Conservation (phyloP, 2,329 filamentous ascomycete species). For the Verticillium zaregamsianum region DNA sequence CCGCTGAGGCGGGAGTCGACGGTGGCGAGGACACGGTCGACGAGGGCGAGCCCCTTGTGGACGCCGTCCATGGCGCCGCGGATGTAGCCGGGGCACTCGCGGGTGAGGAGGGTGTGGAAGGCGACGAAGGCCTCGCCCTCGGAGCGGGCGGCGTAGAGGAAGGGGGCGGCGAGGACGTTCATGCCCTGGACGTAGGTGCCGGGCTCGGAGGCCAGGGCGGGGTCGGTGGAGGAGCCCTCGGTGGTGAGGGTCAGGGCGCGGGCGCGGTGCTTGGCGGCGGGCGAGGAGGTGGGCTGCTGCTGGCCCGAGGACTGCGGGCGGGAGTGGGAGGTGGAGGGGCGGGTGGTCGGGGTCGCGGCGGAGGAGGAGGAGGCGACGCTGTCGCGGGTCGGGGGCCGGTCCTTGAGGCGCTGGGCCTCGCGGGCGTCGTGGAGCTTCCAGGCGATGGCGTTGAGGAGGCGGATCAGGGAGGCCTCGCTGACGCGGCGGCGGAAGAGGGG, state of each 20-base stretch:
- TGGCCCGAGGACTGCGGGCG: constrained; percentile 20
- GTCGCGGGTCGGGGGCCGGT: constrained; percentile 24
- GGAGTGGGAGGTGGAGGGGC: constrained; percentile 30
- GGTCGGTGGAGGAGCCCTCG: constrained; percentile 53
- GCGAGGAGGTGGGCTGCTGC: constrained; percentile 29
- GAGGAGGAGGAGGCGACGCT: constrained; percentile 31
- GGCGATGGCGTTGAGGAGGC: constrained; percentile 88
- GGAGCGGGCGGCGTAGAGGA: constrained; percentile 89
- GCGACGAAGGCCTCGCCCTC: constrained; percentile 93
- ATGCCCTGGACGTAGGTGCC: constrained; percentile 97
- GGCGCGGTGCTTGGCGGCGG: constrained; percentile 45
- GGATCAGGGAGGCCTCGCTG: constrained; percentile 90
- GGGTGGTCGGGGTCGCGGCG: constrained; percentile 16
- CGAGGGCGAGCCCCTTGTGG: constrained; percentile 82
- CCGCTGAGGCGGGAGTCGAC: constrained; percentile 84
- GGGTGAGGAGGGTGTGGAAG: constrained; percentile 82
- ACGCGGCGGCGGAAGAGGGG: constrained; percentile 95
- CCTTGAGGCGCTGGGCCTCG: constrained; percentile 37
- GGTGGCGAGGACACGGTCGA: constrained; percentile 87
- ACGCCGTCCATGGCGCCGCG: constrained; percentile 96
- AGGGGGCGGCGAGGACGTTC: constrained; percentile 95
- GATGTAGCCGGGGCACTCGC: constrained; percentile 89
- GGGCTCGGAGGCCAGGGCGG: constrained; percentile 53
- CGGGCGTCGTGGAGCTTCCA: constrained; percentile 87
- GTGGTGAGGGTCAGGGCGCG: constrained; percentile 57